Base-by-base conservation (phyloP, 2,329 filamentous ascomycete species). In the Ascocoryne sarcoides region DNA sequence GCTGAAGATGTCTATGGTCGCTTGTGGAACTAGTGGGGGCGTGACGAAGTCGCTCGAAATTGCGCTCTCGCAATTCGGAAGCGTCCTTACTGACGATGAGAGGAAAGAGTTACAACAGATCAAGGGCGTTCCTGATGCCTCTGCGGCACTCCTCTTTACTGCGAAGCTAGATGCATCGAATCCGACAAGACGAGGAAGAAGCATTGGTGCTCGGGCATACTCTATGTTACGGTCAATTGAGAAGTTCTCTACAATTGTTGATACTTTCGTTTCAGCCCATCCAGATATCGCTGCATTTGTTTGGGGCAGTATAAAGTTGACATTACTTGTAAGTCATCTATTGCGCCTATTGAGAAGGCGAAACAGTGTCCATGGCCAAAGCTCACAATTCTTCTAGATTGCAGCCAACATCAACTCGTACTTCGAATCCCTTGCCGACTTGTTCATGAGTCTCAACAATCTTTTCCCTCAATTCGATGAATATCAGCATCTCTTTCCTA, bases 271-370 rank as follows among this genome's bases (percentile, higher is more conserved):
- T 17, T 63, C 61, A 1, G 59, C 63, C 0, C 46, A 65, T 39
- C 59, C 59, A 1, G 48, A 54, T 16, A 60, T 65, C 17, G 60
- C 65, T 5, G 62, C 62, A 3, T 49, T 67, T 2, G 55, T 69
- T 15, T 69, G 65, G 67, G 66, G 66, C 1, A 65, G 60, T 31
- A 51, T 68, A 3, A 64, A 63, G 43, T 44, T 69, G n/a, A 60
- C 65, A 10, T 54, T 69, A 32, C 52, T 60, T 37, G 46, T 48
- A 40, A 40, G 39, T 40, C 21, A 31, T 30, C 10, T 12, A n/a
- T 34, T 21, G 20, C 17, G 21, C 10, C 18, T 34, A 9, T n/a
- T n/a, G n/a, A n/a, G n/a, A n/a, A n/a, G n/a, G n/a, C n/a, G n/a
- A n/a, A n/a, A n/a, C n/a, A n/a, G n/a, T n/a, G n/a, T n/a, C n/a